Base-by-base conservation (phyloP, 352 stramenopile species). In the Pythium phragmitis region DNA sequence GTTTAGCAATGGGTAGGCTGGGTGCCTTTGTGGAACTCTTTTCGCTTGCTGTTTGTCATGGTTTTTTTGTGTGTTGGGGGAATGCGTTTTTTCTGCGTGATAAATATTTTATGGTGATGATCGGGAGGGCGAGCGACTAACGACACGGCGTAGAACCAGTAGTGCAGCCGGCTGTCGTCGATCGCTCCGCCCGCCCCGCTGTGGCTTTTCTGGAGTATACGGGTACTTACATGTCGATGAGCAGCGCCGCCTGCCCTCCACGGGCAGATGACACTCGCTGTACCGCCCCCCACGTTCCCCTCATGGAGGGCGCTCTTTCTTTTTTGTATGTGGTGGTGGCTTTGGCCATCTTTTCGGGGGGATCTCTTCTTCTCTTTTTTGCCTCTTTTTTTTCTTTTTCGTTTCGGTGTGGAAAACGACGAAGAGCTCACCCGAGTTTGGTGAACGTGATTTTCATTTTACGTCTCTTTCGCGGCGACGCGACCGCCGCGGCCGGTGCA, bases 371-470 rank as follows among this genome's bases (percentile, higher is more conserved):
- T 70, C 72, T 69, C 63, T 66, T 68, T 65, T 70, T 84, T 76
- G 26, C 77, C 66, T 56, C 67, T 72, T 80, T 70, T 68, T 62
- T 68, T 58, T 71, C 3, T 55, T 39, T 36, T 73, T 19, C 26
- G 7, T 36, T 39, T 9, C 58, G 66, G 51, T 41, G 54, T 51
- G 19, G 58, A 64, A 36, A 68, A 60, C 55, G 48, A 70, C 67
- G 52, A 52, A 14, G 45, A 63, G 33, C 68, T 93, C 78, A 94
- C 77, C 85, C 88, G 68, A 92, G 75, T 89, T 94, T 91, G 67
- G 69, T 77, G 88, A 94, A 94, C 75, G 82, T 90, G 76, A 94
- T 94, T 89, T 94, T 94, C 85, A 94, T 94, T 88, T 94, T 94
- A 87, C 85, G 85, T 81, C 85, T 81, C 71, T 94, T 94, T 75